phyloP scores from a whole-genome alignment of 192 early-diverging fungal genomes.

The Gigaspora rosea region DNA sequence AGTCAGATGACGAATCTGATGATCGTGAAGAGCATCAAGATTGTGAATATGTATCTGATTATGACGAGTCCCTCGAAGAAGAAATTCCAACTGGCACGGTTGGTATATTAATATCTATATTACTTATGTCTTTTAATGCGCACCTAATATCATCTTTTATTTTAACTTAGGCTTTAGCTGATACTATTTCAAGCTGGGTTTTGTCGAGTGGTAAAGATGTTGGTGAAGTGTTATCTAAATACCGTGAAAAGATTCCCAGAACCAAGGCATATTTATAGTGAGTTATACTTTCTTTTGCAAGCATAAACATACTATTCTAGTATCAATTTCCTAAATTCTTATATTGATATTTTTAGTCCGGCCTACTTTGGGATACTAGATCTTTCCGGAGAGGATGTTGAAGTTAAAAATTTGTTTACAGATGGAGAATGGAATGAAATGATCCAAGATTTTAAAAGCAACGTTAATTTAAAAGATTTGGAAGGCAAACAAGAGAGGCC shows the following conservation, averaged over 20 bases:
- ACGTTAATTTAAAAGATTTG: conserved; percentile 18
- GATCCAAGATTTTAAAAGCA: conserved; percentile 13
- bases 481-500: not conserved
- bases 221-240: not conserved
- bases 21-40: too few relatives aligned
- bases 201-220: not conserved
- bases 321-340: conserved; percentile 11
- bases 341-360: conserved; percentile 27
- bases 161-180: too few relatives aligned
- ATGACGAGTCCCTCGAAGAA: too few relatives aligned
- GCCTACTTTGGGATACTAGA: conserved; percentile 31
- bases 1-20: too few relatives aligned
- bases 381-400: conserved; percentile 12
- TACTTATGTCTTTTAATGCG: too few relatives aligned
- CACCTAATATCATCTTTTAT: too few relatives aligned
- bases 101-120: too few relatives aligned
- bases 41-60: too few relatives aligned
- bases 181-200: not conserved
- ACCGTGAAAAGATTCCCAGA: conserved; percentile 6
- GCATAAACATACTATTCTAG: not conserved
- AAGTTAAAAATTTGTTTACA: conserved; percentile 26
- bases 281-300: not conserved
- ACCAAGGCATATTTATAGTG: conserved; percentile 16
- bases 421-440: conserved; percentile 30
- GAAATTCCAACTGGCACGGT: too few relatives aligned